Conservation (phyloP, 2,329 filamentous ascomycete genomes). For the Lasiodiplodia sp. region DNA sequence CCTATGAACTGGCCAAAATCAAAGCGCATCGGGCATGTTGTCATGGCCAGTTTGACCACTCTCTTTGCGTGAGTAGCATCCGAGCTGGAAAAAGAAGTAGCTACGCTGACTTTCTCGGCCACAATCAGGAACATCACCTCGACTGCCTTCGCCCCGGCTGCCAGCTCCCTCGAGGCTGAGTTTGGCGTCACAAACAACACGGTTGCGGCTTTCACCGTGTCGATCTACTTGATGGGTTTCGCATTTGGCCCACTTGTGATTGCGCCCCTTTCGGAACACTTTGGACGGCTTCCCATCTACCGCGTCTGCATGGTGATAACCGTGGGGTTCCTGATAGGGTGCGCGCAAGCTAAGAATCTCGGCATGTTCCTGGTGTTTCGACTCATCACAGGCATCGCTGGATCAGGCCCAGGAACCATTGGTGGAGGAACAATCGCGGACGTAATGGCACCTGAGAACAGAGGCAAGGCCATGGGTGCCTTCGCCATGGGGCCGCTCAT, state of each 20-base stretch:
- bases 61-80: neutral
- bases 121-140: slow-evolving; percentile 30
- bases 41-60: slow-evolving; percentile 32
- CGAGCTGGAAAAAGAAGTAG: neutral
- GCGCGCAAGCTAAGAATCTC: slow-evolving; percentile 35
- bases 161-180: slow-evolving; percentile 26
- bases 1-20: slow-evolving; percentile 11
- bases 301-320: slow-evolving; percentile 34
- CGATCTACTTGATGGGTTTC: slow-evolving; percentile 39
- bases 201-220: slow-evolving; percentile 34
- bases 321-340: slow-evolving; percentile 38
- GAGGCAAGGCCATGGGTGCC: slow-evolving; percentile 58
- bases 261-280: slow-evolving; percentile 40
- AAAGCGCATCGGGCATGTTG: slow-evolving; percentile 38
- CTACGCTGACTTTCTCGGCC: neutral
- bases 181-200: slow-evolving; percentile 31
- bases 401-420: slow-evolving; percentile 47
- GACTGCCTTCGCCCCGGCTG: slow-evolving; percentile 33
- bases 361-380: slow-evolving; percentile 39
- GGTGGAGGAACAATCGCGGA: slow-evolving; percentile 62
- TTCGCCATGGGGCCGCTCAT: slow-evolving; percentile 60
- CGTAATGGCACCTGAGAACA: slow-evolving; percentile 54
- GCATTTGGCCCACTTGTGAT: slow-evolving; percentile 41
- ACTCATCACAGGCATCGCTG: slow-evolving; percentile 38
- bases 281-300: slow-evolving; percentile 36